Percentiles rank a stretch among this genome's conserved stretches.
Conservation (phyloP, 306 rosid species). For the Cyclanthera cordifolia region DNA sequence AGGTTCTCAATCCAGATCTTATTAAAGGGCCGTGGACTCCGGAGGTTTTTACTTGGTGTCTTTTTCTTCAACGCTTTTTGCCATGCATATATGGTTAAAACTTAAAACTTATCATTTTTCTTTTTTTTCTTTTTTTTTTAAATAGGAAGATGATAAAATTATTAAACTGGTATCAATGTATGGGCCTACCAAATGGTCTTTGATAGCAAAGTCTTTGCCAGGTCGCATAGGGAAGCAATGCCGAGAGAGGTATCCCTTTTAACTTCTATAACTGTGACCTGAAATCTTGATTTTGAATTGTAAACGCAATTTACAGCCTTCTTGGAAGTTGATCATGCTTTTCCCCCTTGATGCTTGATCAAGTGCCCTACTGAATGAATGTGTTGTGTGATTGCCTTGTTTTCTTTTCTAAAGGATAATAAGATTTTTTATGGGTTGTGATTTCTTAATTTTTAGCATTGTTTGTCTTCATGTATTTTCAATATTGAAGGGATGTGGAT, state of each 20-base stretch:
- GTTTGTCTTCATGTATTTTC: background rate
- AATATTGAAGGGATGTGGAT: background rate
- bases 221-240: conserved; percentile 99
- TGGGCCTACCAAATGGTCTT: conserved; percentile 95
- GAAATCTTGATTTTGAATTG: conserved; percentile 1
- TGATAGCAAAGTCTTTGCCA: conserved; percentile 86
- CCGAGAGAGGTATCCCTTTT: conserved; percentile 64
- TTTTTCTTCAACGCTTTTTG: conserved; percentile 5
- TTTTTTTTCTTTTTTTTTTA: conserved; percentile 13
- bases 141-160: conserved; percentile 88
- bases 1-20: conserved; percentile 95
- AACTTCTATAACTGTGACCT: background rate
- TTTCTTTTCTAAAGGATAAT: background rate
- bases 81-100: conserved; percentile 14
- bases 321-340: background rate
- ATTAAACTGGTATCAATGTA: conserved; percentile 60
- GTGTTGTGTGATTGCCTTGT: background rate
- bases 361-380: background rate
- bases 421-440: background rate
- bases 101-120: background rate
- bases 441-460: conserved; percentile 1
- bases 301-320: background rate
- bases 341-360: background rate
- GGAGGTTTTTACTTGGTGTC: conserved; percentile 46
- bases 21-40: conserved; percentile 96